Evolutionary conservation across 345 rosid genomes (phyloP).

Genomic region (Combretum micranthum): DNA sequence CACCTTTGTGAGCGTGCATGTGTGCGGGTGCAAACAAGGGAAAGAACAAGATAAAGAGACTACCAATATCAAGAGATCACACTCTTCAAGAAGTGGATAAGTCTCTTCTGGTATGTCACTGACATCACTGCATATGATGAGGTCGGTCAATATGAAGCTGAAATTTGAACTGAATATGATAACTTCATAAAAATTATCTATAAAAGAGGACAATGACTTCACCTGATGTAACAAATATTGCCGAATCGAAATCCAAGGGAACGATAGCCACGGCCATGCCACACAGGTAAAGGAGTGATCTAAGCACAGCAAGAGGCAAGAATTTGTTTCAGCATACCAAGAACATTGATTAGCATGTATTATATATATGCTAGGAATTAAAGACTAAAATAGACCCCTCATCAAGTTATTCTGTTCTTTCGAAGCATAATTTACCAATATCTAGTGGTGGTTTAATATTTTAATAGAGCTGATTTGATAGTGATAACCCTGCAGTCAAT

Average conservation of each 20-base stretch:
- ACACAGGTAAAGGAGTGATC: slow-evolving; percentile 85
- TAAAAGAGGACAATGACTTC: neutral
- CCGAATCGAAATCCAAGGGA: slow-evolving; percentile 94
- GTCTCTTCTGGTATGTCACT: slow-evolving; percentile 91
- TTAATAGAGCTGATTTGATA: no score
- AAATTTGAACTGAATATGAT: neutral
- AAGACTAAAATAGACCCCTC: no score
- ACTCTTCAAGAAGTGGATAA: slow-evolving; percentile 65
- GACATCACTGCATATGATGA: slow-evolving; percentile 55
- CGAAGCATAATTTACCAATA: no score
- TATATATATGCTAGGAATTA: no score
- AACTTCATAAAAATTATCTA: no score
- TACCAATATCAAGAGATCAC: slow-evolving; percentile 67
- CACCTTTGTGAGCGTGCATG: neutral
- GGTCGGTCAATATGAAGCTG: no score
- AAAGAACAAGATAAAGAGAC: slow-evolving; percentile 7
- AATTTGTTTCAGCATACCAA: neutral
- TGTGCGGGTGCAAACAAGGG: neutral
- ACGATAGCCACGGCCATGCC: slow-evolving; percentile 83
- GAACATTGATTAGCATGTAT: no score
- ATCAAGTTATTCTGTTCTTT: no score
- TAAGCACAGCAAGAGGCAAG: slow-evolving; percentile 20
- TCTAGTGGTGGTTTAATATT: no score
- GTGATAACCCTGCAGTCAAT: no score
- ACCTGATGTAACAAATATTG: slow-evolving; percentile 82